Evolutionary conservation across 345 rosid genomes (phyloP).

Genomic region (Kernera saxatilis): DNA sequence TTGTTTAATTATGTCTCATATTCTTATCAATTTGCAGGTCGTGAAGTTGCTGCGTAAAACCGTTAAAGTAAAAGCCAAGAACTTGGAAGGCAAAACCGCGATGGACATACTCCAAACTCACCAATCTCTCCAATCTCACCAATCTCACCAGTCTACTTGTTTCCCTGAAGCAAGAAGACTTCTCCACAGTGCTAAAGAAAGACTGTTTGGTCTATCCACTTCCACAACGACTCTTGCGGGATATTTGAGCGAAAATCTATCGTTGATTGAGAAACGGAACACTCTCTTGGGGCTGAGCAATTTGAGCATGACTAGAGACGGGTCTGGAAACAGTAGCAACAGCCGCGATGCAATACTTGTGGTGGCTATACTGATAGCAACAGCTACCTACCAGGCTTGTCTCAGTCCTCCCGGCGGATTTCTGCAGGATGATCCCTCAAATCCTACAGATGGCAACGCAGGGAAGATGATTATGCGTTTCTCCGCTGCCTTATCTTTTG

Average conservation of each 20-base stretch:
- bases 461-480: not conserved
- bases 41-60: not conserved
- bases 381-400: constrained; percentile 29
- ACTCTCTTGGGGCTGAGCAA: not conserved
- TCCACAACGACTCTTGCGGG: not conserved
- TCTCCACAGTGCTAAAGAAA: not conserved
- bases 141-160: not conserved
- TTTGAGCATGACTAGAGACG: not conserved
- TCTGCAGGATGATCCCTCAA: constrained; percentile 13
- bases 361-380: constrained; percentile 18
- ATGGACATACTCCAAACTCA: constrained; percentile 15
- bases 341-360: not conserved
- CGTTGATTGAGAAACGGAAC: not conserved
- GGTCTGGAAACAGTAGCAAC: not conserved
- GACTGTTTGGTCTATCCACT: not conserved
- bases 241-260: not conserved
- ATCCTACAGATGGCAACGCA: not conserved
- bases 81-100: constrained; percentile 19
- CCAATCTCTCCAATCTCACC: not conserved
- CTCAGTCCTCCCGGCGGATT: constrained; percentile 24
- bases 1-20: too few relatives aligned
- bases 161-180: not conserved
- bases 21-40: not conserved
- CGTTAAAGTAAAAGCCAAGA: constrained; percentile 16
- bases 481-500: not conserved